Evolutionary conservation across 805 yeast genomes (phyloP).

Genomic region (Saccharomycopsis fodiens): DNA sequence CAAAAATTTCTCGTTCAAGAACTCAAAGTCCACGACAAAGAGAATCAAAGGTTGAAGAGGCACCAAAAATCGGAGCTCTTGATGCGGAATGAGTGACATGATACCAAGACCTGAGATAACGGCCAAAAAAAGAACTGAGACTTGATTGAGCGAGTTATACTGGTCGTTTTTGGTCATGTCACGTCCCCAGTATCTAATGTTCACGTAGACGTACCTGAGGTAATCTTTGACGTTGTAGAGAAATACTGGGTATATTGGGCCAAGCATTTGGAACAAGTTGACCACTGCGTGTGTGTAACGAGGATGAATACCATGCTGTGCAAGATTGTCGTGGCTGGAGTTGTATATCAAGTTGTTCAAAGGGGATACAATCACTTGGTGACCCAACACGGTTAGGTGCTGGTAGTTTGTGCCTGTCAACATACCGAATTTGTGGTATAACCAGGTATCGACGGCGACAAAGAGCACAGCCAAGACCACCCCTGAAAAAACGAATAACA

Average conservation of each 20-base stretch:
- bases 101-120: slow-evolving; percentile 52
- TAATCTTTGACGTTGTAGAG: slow-evolving; percentile 13
- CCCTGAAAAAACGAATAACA: slow-evolving; percentile 30
- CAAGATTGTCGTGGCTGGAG: slow-evolving; percentile 46
- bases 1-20: slow-evolving; percentile 15
- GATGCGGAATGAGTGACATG: slow-evolving; percentile 79
- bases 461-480: slow-evolving; percentile 29
- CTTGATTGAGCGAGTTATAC: neutral
- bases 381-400: neutral
- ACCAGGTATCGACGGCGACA: slow-evolving; percentile 47
- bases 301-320: slow-evolving; percentile 79
- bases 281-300: slow-evolving; percentile 63
- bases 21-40: slow-evolving; percentile 21
- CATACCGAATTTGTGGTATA: slow-evolving; percentile 6
- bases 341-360: slow-evolving; percentile 73
- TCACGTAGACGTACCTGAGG: slow-evolving; percentile 3
- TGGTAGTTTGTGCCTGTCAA: neutral
- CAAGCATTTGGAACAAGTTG: slow-evolving; percentile 74
- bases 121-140: slow-evolving; percentile 44
- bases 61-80: slow-evolving; percentile 79
- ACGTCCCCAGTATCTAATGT: neutral
- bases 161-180: slow-evolving; percentile 1
- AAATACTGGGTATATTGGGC: slow-evolving; percentile 46
- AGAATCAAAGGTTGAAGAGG: slow-evolving; percentile 67
- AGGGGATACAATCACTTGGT: slow-evolving; percentile 52